Conservation (phyloP, 345 rosid species). For the Rubroshorea leprosula region DNA sequence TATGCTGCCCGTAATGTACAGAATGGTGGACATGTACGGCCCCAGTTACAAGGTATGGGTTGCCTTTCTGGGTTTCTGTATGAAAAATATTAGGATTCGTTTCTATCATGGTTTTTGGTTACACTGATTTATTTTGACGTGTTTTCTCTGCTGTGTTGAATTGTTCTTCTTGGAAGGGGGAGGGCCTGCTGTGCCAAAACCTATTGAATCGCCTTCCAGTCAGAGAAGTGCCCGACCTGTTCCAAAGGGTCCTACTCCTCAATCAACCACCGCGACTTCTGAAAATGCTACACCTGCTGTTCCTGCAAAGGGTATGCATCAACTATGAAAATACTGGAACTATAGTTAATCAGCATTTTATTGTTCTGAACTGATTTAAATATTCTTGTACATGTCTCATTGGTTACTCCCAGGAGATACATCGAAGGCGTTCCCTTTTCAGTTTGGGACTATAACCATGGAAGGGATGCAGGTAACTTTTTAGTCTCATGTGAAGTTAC, state of each 20-base stretch:
- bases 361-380: background rate
- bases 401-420: slow-evolving; percentile 43
- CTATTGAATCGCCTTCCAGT: slow-evolving; percentile 33
- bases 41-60: slow-evolving; percentile 47
- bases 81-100: background rate
- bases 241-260: slow-evolving; percentile 88
- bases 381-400: slow-evolving; percentile 6
- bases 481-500: background rate
- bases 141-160: background rate
- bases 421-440: slow-evolving; percentile 64
- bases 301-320: slow-evolving; percentile 50
- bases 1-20: slow-evolving; percentile 35
- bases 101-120: background rate
- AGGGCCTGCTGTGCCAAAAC: slow-evolving; percentile 37
- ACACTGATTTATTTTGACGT: background rate
- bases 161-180: slow-evolving; percentile 27
- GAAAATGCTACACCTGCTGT: slow-evolving; percentile 28
- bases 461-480: slow-evolving; percentile 67
- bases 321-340: background rate
- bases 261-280: slow-evolving; percentile 50
- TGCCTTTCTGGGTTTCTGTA: background rate
- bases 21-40: slow-evolving; percentile 51
- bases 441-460: slow-evolving; percentile 84
- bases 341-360: background rate
- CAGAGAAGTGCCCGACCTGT: slow-evolving; percentile 43